A percentile compares a stretch with the other conserved stretches of the same genome.
Evolutionary conservation across 1,284 basidiomycete genomes (phyloP).

Genomic region (Fomitopsis schrenkii): DNA sequence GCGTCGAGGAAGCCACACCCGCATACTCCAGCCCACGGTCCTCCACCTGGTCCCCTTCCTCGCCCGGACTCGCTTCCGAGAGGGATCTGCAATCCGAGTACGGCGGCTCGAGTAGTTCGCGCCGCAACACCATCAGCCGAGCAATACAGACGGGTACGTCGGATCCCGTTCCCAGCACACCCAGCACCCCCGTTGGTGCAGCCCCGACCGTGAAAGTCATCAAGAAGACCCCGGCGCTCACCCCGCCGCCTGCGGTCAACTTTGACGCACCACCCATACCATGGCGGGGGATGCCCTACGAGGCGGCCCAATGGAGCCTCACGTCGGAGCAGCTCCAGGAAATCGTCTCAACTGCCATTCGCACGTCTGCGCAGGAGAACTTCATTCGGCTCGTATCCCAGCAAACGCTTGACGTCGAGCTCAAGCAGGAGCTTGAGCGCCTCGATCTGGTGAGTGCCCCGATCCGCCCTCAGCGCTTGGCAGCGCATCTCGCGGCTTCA

Average conservation of each 20-base stretch:
- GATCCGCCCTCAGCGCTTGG: neutral
- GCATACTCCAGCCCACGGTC: conserved; percentile 8
- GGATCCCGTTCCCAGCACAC: neutral
- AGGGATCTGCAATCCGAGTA: neutral
- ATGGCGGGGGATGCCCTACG: conserved; percentile 65
- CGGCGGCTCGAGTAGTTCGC: neutral
- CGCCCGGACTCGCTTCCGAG: neutral
- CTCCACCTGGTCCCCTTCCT: conserved; percentile 3
- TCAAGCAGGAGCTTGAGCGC: conserved; percentile 54
- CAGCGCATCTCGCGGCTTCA: neutral
- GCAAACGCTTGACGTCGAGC: conserved; percentile 52
- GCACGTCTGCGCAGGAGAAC: conserved; percentile 63
- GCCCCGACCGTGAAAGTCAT: conserved; percentile 24
- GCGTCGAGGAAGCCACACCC: conserved; percentile 15
- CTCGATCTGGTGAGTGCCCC: conserved; percentile 44
- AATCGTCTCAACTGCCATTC: conserved; percentile 71
- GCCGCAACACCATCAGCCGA: neutral
- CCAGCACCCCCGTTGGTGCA: conserved; percentile 19
- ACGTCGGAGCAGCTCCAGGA: conserved; percentile 65
- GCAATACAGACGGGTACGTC: conserved; percentile 3
- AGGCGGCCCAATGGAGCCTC: conserved; percentile 74
- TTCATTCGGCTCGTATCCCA: conserved; percentile 67
- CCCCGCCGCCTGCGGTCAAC: conserved; percentile 42
- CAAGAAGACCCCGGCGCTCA: conserved; percentile 30
- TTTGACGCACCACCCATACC: conserved; percentile 54